These are phyloP conservation scores for Termitomyces sp. DNA, from an alignment of 768 basidiomycete genomes.

Conservation along the genomic window DNA sequence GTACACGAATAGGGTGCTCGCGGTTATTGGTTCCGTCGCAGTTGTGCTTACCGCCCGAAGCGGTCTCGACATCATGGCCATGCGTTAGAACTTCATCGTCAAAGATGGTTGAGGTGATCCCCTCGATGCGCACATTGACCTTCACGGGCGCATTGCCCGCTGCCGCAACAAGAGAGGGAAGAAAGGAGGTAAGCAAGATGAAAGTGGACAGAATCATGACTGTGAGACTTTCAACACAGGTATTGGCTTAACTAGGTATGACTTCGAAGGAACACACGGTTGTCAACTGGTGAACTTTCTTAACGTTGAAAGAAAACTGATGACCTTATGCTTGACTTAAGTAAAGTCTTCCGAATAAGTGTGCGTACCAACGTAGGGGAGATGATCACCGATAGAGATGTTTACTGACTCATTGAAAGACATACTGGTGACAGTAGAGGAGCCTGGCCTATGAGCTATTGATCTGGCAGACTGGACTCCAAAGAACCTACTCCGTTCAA, in stretches of 20 bases:
- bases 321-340: too few relatives aligned
- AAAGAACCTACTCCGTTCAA: too few relatives aligned
- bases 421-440: too few relatives aligned
- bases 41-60: conserved; percentile 33
- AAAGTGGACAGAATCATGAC: background rate
- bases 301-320: too few relatives aligned
- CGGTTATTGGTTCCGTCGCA: conserved; percentile 42
- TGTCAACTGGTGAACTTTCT: background rate
- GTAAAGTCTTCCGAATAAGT: too few relatives aligned
- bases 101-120: conserved; percentile 32
- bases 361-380: too few relatives aligned
- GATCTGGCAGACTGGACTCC: too few relatives aligned
- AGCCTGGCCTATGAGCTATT: too few relatives aligned
- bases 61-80: conserved; percentile 36
- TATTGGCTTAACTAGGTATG: background rate
- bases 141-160: background rate
- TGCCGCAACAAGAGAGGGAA: background rate
- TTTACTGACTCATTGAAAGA: too few relatives aligned
- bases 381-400: too few relatives aligned
- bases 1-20: conserved; percentile 30
- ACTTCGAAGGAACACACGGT: background rate
- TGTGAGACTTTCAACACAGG: background rate
- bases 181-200: background rate
- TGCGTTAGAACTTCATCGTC: conserved; percentile 33
- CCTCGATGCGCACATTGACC: conserved; percentile 37